Evolutionary conservation across 805 yeast species (phyloP).

Genomic region (Barnettozyma californica): DNA sequence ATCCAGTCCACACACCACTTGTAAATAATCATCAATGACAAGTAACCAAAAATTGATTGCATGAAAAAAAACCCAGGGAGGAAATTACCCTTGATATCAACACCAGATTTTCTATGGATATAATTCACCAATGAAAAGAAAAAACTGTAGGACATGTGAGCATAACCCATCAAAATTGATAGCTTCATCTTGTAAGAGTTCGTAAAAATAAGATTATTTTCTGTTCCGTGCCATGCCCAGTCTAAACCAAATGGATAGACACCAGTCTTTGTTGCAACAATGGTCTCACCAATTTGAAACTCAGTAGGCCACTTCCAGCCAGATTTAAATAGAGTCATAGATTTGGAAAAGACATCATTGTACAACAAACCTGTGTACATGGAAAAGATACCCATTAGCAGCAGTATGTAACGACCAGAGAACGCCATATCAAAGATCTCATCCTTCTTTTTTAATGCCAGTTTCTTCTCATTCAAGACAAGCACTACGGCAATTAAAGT

Average conservation of each 20-base stretch:
- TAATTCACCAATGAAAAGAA: constrained; percentile 81
- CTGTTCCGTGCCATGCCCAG: constrained; percentile 98
- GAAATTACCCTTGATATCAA: constrained; percentile 90
- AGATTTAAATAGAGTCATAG: constrained; percentile 78
- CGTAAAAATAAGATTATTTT: constrained; percentile 81
- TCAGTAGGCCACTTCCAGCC: constrained; percentile 92
- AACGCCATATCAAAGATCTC: constrained; percentile 97
- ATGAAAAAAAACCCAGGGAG: constrained; percentile 91
- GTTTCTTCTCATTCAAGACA: constrained; percentile 67
- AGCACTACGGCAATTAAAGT: constrained; percentile 65
- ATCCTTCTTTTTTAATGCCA: constrained; percentile 70
- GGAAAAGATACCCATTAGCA: constrained; percentile 91
- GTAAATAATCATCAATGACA: constrained; percentile 79
- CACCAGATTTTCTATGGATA: constrained; percentile 55
- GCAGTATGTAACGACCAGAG: constrained; percentile 83
- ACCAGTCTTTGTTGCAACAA: constrained; percentile 62
- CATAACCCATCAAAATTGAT: constrained; percentile 89
- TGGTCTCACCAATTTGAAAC: constrained; percentile 57
- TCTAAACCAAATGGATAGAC: constrained; percentile 85
- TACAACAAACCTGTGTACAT: constrained; percentile 92
- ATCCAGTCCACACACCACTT: constrained; percentile 96
- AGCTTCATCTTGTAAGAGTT: constrained; percentile 97
- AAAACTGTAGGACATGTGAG: constrained; percentile 90
- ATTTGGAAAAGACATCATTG: constrained; percentile 88
- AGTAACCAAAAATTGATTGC: constrained; percentile 95